A percentile compares a stretch with the other conserved stretches of the same genome.
phyloP scores from a whole-genome alignment of 805 yeast species.

The Metschnikowia similis region DNA sequence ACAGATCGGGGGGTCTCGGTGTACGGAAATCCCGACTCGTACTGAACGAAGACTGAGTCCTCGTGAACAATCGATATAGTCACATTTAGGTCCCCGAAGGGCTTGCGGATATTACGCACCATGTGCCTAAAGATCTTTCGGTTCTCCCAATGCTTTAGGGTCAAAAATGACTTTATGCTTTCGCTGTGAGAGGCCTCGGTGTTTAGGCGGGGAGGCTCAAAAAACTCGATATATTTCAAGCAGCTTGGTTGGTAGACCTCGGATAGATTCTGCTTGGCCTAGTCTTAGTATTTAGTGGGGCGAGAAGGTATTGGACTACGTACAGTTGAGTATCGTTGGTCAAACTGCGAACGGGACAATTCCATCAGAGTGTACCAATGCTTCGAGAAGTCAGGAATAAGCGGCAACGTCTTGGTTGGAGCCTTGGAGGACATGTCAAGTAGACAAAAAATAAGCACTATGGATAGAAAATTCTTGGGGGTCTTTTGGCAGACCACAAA shows the following conservation, averaged over 20 bases:
- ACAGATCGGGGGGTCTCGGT: constrained; percentile 50
- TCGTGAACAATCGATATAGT: constrained; percentile 56
- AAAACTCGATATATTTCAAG: constrained; percentile 39
- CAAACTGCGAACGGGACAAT: constrained; percentile 47
- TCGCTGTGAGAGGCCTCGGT: constrained; percentile 45
- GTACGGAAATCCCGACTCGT: constrained; percentile 44
- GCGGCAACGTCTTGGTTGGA: neutral
- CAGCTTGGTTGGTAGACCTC: constrained; percentile 54
- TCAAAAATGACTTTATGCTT: constrained; percentile 37
- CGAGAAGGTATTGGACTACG: constrained; percentile 6
- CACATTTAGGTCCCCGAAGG: constrained; percentile 48
- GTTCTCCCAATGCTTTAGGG: constrained; percentile 49
- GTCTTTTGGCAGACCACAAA: neutral
- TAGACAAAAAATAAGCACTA: neutral
- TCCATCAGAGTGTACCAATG: neutral
- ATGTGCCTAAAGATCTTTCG: constrained; percentile 34
- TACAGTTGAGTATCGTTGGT: constrained; percentile 49
- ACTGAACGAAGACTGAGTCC: constrained; percentile 46
- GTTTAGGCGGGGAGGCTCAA: constrained; percentile 58
- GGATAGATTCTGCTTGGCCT: constrained; percentile 55
- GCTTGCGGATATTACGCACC: constrained; percentile 34
- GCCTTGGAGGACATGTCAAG: neutral
- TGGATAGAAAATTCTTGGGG: neutral
- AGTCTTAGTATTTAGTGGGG: constrained; percentile 13
- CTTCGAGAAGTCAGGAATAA: constrained; percentile 1